phyloP scores from a whole-genome alignment of 192 early-diverging fungal genomes.

The Umbelopsis sp. region DNA sequence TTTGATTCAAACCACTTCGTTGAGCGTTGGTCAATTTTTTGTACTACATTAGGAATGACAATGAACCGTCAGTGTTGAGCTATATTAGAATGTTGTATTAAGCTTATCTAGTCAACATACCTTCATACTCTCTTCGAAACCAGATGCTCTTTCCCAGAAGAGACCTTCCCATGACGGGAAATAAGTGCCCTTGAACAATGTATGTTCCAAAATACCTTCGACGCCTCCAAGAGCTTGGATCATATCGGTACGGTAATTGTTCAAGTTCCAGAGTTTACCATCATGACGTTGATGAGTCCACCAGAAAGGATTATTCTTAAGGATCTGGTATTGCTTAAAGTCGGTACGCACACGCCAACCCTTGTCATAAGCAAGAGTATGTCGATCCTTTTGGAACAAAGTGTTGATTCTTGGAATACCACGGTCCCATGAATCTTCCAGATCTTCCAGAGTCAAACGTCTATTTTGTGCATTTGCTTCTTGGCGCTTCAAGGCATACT shows the following conservation, averaged over 20 bases:
- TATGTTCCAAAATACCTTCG: constrained; percentile 98
- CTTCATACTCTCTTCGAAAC: constrained; percentile 86
- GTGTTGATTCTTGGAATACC: constrained; percentile 99
- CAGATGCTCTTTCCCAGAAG: constrained; percentile 90
- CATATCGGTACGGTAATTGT: constrained; percentile 98
- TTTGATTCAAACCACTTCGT: constrained; percentile 97
- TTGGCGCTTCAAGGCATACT: constrained; percentile 96
- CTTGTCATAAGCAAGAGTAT: constrained; percentile 98
- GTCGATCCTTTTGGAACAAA: constrained; percentile 97
- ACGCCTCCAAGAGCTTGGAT: constrained; percentile 99
- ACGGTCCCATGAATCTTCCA: constrained; percentile 98
- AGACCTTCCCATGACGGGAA: constrained; percentile 99
- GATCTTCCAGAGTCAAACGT: constrained; percentile 96
- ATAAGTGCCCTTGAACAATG: constrained; percentile 97
- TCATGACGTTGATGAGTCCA: constrained; percentile 78
- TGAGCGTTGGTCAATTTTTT: constrained; percentile 99
- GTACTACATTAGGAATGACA: constrained; percentile 56
- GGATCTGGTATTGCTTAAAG: constrained; percentile 96
- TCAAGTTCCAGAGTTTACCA: constrained; percentile 69
- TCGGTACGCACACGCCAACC: constrained; percentile 97
- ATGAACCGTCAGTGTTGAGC: too few species aligned
- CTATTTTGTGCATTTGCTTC: constrained; percentile 97
- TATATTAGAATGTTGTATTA: background rate
- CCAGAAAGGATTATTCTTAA: constrained; percentile 95
- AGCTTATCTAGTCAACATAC: constrained; percentile 9